phyloP scores from a whole-genome alignment of 495 filamentous ascomycete species.

The Neurospora terricola region DNA sequence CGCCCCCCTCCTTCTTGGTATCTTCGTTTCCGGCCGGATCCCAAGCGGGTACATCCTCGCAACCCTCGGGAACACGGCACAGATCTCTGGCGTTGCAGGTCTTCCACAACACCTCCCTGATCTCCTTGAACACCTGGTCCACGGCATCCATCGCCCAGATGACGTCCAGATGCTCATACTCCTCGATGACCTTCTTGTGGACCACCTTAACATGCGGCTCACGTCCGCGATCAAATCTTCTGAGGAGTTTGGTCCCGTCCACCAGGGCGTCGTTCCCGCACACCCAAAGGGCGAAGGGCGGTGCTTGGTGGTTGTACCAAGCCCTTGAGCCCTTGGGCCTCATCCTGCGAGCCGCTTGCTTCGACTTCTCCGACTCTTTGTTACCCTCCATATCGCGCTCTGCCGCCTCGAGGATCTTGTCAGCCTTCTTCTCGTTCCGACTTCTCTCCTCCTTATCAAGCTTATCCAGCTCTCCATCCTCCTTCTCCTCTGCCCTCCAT shows the following conservation, averaged over 20 bases:
- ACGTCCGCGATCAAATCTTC: slow-evolving; percentile 62
- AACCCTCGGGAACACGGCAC: slow-evolving; percentile 56
- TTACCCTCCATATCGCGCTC: slow-evolving; percentile 6
- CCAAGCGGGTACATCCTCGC: slow-evolving; percentile 40
- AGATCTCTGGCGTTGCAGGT: slow-evolving; percentile 43
- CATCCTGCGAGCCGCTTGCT: slow-evolving; percentile 9
- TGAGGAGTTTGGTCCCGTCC: slow-evolving; percentile 65
- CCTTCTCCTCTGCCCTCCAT: slow-evolving; percentile 50
- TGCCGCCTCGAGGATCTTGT: slow-evolving; percentile 5
- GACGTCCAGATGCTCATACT: slow-evolving; percentile 92
- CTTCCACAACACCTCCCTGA: slow-evolving; percentile 77
- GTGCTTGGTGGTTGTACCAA: slow-evolving; percentile 75
- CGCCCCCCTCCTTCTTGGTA: slow-evolving; percentile 2
- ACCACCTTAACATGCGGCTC: slow-evolving; percentile 79
- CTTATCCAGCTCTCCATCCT: slow-evolving; percentile 36
- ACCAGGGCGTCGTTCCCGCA: slow-evolving; percentile 74
- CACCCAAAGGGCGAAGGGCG: slow-evolving; percentile 86
- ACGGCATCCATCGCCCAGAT: slow-evolving; percentile 90
- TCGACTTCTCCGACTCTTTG: slow-evolving; percentile 3
- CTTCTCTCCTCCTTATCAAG: slow-evolving; percentile 5
- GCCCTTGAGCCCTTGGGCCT: slow-evolving; percentile 39
- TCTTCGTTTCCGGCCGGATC: slow-evolving; percentile 5
- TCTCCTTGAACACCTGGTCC: slow-evolving; percentile 73
- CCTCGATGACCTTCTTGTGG: slow-evolving; percentile 73
- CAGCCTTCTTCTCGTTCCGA: not conserved